phyloP scores from a whole-genome alignment of 306 rosid species.

The Rosa rugosa region DNA sequence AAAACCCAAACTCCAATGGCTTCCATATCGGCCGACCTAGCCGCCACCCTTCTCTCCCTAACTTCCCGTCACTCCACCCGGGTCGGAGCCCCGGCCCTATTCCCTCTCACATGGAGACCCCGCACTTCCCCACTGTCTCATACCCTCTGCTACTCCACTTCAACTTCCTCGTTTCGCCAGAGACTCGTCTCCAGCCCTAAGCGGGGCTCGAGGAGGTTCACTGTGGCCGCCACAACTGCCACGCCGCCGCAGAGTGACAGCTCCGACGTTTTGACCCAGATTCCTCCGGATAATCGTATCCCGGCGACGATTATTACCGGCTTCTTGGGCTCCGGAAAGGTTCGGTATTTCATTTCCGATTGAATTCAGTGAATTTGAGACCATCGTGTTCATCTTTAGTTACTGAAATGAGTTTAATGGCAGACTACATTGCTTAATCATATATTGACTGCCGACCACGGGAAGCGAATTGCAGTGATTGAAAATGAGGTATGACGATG shows the following conservation, averaged over 20 bases:
- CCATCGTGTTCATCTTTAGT: background rate
- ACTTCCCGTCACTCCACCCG: conserved; percentile 42
- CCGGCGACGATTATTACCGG: conserved; percentile 96
- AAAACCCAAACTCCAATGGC: conserved; percentile 38
- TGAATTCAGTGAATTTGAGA: background rate
- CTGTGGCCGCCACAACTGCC: conserved; percentile 51
- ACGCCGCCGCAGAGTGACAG: conserved; percentile 54
- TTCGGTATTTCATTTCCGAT: conserved; percentile 9
- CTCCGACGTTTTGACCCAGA: conserved; percentile 58
- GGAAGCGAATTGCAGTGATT: conserved; percentile 88
- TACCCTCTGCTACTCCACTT: conserved; percentile 12
- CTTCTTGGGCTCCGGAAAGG: conserved; percentile 96
- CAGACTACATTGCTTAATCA: conserved; percentile 94
- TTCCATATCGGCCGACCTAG: conserved; percentile 46
- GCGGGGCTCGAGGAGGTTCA: conserved; percentile 40
- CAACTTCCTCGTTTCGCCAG: conserved; percentile 30
- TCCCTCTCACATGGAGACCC: conserved; percentile 35
- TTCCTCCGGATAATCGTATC: conserved; percentile 72
- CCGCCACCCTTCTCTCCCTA: conserved; percentile 45
- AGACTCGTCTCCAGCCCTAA: conserved; percentile 26
- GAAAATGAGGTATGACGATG: conserved; percentile 69
- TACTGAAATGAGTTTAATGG: conserved; percentile 8
- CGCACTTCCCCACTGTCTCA: conserved; percentile 19
- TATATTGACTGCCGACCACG: conserved; percentile 89
- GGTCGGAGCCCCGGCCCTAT: conserved; percentile 30